Conservation (phyloP, 495 filamentous ascomycete species). For the Aspergillus sparsus region DNA sequence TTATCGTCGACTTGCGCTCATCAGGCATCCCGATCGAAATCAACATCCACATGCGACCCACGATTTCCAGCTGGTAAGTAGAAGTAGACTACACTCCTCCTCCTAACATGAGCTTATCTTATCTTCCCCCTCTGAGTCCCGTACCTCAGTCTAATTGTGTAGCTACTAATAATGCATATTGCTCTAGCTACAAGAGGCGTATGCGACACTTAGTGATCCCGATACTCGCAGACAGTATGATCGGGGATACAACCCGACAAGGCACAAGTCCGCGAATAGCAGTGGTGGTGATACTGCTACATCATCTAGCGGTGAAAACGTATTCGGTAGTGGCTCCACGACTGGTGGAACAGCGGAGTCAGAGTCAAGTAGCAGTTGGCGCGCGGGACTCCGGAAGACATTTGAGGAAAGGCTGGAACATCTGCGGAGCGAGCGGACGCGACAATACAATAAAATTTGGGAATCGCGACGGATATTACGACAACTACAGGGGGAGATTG, state of each 20-base stretch:
- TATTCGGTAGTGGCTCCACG: no score
- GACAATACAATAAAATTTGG: neutral
- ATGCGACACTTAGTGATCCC: neutral
- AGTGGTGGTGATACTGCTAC: no score
- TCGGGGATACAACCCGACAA: neutral
- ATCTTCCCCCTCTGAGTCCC: neutral
- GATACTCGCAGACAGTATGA: neutral
- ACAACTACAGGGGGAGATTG: neutral
- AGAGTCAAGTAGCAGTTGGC: no score
- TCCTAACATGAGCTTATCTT: no score
- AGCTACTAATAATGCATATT: neutral
- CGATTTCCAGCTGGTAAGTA: slow-evolving; percentile 8
- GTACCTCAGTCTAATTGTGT: neutral
- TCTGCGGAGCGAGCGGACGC: no score
- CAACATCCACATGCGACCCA: neutral
- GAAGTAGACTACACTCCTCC: neutral
- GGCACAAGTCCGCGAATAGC: neutral
- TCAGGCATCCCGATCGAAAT: slow-evolving; percentile 7
- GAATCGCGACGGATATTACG: neutral
- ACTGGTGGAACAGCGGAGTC: no score
- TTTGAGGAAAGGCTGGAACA: no score
- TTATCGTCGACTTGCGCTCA: neutral
- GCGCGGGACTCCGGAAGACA: no score
- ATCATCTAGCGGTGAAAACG: no score
- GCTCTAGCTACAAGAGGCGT: neutral